Conservation (phyloP, 2,329 filamentous ascomycete genomes). For the Penicillium oxalicum region DNA sequence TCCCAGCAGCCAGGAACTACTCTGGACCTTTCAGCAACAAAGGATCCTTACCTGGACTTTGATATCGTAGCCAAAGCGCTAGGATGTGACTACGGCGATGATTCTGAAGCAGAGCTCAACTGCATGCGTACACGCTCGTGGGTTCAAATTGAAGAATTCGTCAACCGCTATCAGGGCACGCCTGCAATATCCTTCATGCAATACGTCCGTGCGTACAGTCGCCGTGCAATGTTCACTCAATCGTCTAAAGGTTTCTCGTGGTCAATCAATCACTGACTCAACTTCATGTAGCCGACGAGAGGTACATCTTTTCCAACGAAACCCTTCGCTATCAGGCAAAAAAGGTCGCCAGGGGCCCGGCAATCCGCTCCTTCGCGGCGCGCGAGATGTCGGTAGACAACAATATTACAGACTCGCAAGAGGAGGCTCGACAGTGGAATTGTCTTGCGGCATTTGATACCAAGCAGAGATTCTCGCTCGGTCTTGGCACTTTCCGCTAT, state of each 20-base stretch:
- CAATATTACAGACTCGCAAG: constrained; percentile 10
- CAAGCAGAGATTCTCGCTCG: constrained; percentile 2
- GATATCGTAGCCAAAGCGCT: constrained; percentile 25
- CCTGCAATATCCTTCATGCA: constrained; percentile 17
- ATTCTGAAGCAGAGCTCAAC: constrained; percentile 20
- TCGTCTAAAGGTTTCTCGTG: no score
- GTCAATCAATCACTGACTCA: neutral
- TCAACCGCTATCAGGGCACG: constrained; percentile 20
- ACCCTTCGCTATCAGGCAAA: constrained; percentile 13
- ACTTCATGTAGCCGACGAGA: constrained; percentile 16
- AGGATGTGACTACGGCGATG: constrained; percentile 21
- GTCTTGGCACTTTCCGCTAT: constrained; percentile 35
- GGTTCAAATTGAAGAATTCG: constrained; percentile 22
- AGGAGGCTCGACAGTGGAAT: constrained; percentile 6
- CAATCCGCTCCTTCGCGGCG: constrained; percentile 14
- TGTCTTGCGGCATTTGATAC: constrained; percentile 11
- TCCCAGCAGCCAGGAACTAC: constrained; percentile 6
- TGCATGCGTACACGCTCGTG: constrained; percentile 26
- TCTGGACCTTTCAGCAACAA: constrained; percentile 5
- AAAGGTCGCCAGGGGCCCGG: constrained; percentile 13
- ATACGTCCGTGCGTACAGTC: constrained; percentile 5
- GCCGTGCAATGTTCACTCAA: neutral
- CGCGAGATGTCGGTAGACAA: constrained; percentile 10
- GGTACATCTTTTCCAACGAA: constrained; percentile 26
- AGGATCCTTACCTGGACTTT: constrained; percentile 22